Conservation (phyloP, 208 protist species). For the Trypanosoma lewisi region DNA sequence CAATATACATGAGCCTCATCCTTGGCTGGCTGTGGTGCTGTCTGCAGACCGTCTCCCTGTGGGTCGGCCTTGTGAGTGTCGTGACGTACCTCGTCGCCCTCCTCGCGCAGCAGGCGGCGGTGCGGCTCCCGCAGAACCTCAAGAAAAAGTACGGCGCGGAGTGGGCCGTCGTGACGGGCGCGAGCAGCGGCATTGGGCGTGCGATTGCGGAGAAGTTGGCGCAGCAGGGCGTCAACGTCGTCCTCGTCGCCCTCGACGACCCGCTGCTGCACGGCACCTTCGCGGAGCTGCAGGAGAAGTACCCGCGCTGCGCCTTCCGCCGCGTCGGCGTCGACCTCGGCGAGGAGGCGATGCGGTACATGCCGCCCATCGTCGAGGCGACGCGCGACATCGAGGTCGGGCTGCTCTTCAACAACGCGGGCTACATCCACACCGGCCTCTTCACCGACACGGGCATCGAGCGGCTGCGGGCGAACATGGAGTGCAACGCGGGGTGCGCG, state of each 20-base stretch:
- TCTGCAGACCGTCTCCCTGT: conserved; percentile 58
- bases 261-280: conserved; percentile 81
- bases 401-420: conserved; percentile 94
- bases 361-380: conserved; percentile 59
- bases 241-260: conserved; percentile 89
- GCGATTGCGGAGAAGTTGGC: conserved; percentile 93
- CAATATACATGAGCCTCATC: conserved; percentile 22
- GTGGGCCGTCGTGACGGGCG: conserved; percentile 93
- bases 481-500: conserved; percentile 88
- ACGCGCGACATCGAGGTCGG: conserved; percentile 72
- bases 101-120: conserved; percentile 48
- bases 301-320: conserved; percentile 73
- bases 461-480: conserved; percentile 79
- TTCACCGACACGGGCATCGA: conserved; percentile 85
- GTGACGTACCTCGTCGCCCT: conserved; percentile 58
- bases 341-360: conserved; percentile 66
- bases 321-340: conserved; percentile 88
- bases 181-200: conserved; percentile 94
- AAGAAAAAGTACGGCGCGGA: conserved; percentile 75
- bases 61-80: conserved; percentile 78
- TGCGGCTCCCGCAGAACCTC: conserved; percentile 71
- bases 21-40: conserved; percentile 51
- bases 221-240: conserved; percentile 86
- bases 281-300: conserved; percentile 71
- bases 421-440: conserved; percentile 91